Evolutionary conservation across 306 rosid species (phyloP).

Genomic region (Medicago lupulina): DNA sequence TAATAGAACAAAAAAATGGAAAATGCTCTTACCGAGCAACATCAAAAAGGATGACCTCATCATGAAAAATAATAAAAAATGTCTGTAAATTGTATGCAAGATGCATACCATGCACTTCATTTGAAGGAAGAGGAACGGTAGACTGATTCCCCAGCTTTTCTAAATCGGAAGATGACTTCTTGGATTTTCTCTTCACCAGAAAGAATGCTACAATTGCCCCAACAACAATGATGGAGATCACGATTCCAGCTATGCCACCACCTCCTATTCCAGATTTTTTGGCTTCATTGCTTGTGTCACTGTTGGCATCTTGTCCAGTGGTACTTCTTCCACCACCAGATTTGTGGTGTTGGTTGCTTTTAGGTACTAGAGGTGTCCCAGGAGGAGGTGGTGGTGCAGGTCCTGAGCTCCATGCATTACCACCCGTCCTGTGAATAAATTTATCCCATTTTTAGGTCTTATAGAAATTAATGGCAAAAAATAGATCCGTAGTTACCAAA

Average conservation of each 20-base stretch:
- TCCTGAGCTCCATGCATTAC: conserved; percentile 84
- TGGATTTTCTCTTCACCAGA: conserved; percentile 75
- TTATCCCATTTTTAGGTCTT: conserved; percentile 38
- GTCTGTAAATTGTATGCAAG: conserved; percentile 36
- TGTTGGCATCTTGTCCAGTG: conserved; percentile 48
- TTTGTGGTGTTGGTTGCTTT: conserved; percentile 55
- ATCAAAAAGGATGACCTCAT: conserved; percentile 14
- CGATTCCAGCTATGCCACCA: conserved; percentile 89
- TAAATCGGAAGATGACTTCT: conserved; percentile 66
- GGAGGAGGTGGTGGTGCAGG: conserved; percentile 98
- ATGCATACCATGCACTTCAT: conserved; percentile 73
- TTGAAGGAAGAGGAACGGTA: conserved; percentile 64
- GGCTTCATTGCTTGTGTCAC: conserved; percentile 45
- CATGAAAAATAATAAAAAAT: conserved; percentile 5
- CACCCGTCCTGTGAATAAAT: conserved; percentile 62
- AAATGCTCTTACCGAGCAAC: neutral
- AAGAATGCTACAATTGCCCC: conserved; percentile 77
- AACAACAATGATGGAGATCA: conserved; percentile 71
- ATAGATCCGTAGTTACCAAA: conserved; percentile 21
- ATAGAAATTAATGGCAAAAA: conserved; percentile 36
- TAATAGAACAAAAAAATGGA: conserved; percentile 31
- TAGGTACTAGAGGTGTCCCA: conserved; percentile 62
- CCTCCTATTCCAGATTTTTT: conserved; percentile 80
- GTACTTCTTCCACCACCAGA: conserved; percentile 55
- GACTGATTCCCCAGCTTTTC: conserved; percentile 73